Conservation (phyloP, 1,284 basidiomycete species). For the Apiotrichum brassicae region DNA sequence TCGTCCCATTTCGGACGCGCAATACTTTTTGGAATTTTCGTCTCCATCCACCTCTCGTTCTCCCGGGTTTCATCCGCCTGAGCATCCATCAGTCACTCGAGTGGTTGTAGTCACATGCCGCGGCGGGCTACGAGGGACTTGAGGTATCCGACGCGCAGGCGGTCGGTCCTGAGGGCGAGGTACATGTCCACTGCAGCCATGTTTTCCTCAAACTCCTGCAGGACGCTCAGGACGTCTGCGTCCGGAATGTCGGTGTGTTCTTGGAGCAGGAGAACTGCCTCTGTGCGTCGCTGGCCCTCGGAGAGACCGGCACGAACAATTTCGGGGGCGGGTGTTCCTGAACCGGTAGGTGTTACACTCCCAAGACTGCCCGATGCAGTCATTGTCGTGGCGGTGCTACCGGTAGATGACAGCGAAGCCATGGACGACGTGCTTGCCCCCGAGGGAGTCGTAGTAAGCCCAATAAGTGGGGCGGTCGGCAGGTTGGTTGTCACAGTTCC, state of each 20-base stretch:
- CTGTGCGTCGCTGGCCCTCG: slow-evolving; percentile 32
- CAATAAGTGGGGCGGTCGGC: background rate
- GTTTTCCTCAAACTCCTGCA: slow-evolving; percentile 36
- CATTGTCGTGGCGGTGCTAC: background rate
- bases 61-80: too few relatives aligned
- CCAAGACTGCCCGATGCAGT: slow-evolving; percentile 10
- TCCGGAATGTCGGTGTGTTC: slow-evolving; percentile 26
- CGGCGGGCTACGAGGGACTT: background rate
- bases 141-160: background rate
- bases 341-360: background rate
- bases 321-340: slow-evolving; percentile 1
- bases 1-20: too few relatives aligned
- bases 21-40: too few relatives aligned
- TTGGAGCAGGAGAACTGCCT: slow-evolving; percentile 34
- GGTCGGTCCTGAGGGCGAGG: slow-evolving; percentile 26
- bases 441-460: background rate
- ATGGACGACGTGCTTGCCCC: background rate
- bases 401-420: background rate
- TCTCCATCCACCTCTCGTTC: too few relatives aligned
- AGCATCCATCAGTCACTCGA: too few relatives aligned
- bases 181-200: slow-evolving; percentile 35
- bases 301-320: slow-evolving; percentile 14
- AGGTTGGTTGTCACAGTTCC: background rate
- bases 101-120: background rate
- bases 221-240: slow-evolving; percentile 32